Evolutionary conservation across 2,329 filamentous ascomycete species (phyloP).

Genomic region (Verticillium albo-atrum): DNA sequence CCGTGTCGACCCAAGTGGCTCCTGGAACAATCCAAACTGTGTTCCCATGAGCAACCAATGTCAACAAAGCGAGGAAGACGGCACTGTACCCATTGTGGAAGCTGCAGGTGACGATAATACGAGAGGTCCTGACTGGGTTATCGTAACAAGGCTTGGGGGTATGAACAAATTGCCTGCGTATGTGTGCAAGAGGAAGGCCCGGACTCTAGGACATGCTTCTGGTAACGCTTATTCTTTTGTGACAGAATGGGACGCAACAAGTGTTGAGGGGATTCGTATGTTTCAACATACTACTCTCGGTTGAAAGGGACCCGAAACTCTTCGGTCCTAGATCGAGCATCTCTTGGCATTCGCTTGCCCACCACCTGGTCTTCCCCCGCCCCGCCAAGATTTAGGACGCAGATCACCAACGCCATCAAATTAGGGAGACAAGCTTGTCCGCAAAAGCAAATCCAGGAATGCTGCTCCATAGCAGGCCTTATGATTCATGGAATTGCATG

Average conservation of each 20-base stretch:
- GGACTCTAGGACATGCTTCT: background rate
- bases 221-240: background rate
- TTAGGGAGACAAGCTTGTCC: background rate
- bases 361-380: background rate
- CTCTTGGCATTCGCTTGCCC: background rate
- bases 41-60: background rate
- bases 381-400: background rate
- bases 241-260: background rate
- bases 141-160: background rate
- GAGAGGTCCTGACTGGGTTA: background rate
- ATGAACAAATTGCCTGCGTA: background rate
- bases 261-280: background rate
- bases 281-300: background rate
- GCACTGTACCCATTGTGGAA: background rate
- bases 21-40: constrained; percentile 54
- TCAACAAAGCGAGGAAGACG: background rate
- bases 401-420: no score
- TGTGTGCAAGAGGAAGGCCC: background rate
- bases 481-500: background rate
- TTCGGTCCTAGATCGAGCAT: background rate
- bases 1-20: constrained; percentile 56
- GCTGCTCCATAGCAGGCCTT: background rate
- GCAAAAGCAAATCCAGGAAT: background rate
- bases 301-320: background rate
- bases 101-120: background rate